Base-by-base conservation (phyloP, 2,329 filamentous ascomycete species). In the Aschersonia sp. region DNA sequence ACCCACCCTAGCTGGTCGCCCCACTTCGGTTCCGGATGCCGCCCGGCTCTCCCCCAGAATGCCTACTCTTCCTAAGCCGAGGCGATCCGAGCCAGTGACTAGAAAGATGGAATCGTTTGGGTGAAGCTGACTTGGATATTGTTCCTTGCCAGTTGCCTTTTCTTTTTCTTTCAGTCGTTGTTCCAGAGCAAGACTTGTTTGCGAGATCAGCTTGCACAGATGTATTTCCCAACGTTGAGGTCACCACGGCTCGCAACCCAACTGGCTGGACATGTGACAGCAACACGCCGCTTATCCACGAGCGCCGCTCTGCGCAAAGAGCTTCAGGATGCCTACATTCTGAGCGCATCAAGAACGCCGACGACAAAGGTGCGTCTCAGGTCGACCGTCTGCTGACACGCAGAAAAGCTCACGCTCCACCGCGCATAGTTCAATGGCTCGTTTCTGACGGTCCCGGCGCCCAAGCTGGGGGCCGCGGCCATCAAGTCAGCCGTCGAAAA, bases 401-500 rank as follows among this genome's bases (percentile, higher is more conserved):
- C 22, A 22, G 22, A 2, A 22, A 22, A 22, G 22, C 22, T 22
- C 22, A 22, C 22, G 22, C 22, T 22, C 22, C 22, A 22, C 22
- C 22, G 22, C 22, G 22, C 35, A 39, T 39, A 95, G 87, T 96
- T 97, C 76, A 96, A 97, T 69, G 92, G 92, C 61, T 83, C 87
- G 12, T 92, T 94, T 63, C 75, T 84, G 43, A 84, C 77, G 44
- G 80, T 97, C 33, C 73, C 88, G 4, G 90, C 89, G 8, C 85
- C 92, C n/a, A 76, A 85, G 59, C 83, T 98, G 44, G 92, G 87
- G 55, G 87, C 90, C 32, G 81, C 82, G 12, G 92, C 89, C 50
- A 97, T 98, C 70, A 92, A 89, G 66, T 84, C 87, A 44, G 92
- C 92, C 31, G 67, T 98, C 47, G 78, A 83, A 56, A 94, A 92